Percentiles rank a stretch among this genome's conserved stretches.
These are phyloP conservation scores for Luvunga scandens DNA, from an alignment of 345 rosid species.

Conservation along the genomic window DNA sequence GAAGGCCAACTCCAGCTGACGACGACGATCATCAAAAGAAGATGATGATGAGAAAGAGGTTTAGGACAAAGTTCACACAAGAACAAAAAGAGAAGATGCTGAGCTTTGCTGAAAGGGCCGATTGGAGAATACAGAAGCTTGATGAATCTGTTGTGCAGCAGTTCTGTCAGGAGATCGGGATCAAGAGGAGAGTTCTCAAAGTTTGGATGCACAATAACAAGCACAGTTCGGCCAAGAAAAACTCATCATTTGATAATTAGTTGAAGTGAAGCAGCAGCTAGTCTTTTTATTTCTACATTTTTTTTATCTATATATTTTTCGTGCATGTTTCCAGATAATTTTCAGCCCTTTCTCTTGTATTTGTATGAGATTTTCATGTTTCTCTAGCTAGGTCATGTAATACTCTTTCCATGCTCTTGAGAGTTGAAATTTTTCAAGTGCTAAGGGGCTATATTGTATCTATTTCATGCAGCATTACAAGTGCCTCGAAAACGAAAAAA, in stretches of 20 bases:
- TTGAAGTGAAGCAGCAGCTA: background rate
- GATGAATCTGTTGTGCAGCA: constrained; percentile 47
- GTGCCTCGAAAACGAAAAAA: background rate
- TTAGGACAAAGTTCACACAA: constrained; percentile 67
- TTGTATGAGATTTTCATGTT: no score
- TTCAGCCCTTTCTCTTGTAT: no score
- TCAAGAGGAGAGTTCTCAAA: constrained; percentile 60
- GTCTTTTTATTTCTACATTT: background rate
- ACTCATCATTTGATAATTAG: background rate
- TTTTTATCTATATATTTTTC: background rate
- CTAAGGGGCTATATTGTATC: no score
- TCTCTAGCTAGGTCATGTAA: no score
- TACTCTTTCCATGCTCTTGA: no score
- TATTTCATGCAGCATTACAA: background rate
- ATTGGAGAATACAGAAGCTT: constrained; percentile 56
- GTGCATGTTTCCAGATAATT: no score
- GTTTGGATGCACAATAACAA: constrained; percentile 90
- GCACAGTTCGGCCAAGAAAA: constrained; percentile 25
- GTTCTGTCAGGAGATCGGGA: constrained; percentile 51
- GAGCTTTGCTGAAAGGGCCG: constrained; percentile 51
- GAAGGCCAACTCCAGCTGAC: background rate
- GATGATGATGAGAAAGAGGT: constrained; percentile 36
- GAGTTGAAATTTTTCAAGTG: no score
- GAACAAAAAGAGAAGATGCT: constrained; percentile 65
- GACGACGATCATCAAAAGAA: constrained; percentile 14